These are phyloP conservation scores for Ogataea paradorogensis DNA, from an alignment of 805 yeast genomes.

Conservation along the genomic window DNA sequence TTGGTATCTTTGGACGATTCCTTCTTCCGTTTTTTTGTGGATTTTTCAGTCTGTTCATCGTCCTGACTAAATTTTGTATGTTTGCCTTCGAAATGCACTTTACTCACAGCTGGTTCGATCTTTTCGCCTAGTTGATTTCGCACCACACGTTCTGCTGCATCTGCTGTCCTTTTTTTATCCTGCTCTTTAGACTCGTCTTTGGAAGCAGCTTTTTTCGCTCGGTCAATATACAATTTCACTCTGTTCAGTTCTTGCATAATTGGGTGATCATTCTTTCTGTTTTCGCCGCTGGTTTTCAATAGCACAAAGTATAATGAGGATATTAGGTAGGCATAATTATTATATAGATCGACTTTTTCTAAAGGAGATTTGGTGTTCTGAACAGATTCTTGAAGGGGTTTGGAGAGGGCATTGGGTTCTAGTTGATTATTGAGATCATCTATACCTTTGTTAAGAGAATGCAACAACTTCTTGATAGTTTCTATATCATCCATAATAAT, in stretches of 20 bases:
- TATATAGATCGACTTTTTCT: constrained; percentile 34
- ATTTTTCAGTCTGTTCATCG: constrained; percentile 4
- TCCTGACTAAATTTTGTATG: constrained; percentile 45
- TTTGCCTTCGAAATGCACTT: constrained; percentile 48
- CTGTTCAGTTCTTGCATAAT: constrained; percentile 65
- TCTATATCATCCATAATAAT: constrained; percentile 46
- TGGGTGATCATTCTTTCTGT: constrained; percentile 51
- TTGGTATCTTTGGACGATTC: background rate
- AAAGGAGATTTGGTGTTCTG: constrained; percentile 18
- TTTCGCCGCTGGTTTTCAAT: constrained; percentile 55
- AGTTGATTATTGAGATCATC: constrained; percentile 36
- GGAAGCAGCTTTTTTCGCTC: constrained; percentile 43
- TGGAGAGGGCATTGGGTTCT: constrained; percentile 33
- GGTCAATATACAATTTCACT: constrained; percentile 65
- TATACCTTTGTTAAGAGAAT: constrained; percentile 37
- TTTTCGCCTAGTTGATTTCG: constrained; percentile 17
- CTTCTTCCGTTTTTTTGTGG: constrained; percentile 2
- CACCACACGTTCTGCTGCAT: constrained; percentile 44
- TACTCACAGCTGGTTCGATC: constrained; percentile 49
- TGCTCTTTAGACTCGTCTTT: constrained; percentile 25
- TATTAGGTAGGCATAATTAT: constrained; percentile 46
- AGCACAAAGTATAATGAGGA: constrained; percentile 58
- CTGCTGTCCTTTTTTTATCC: constrained; percentile 24
- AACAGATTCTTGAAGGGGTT: constrained; percentile 39
- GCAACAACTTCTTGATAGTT: constrained; percentile 39